Base-by-base conservation (phyloP, 1,139 yeast genomes). In the Yamadazyma aaseri region DNA sequence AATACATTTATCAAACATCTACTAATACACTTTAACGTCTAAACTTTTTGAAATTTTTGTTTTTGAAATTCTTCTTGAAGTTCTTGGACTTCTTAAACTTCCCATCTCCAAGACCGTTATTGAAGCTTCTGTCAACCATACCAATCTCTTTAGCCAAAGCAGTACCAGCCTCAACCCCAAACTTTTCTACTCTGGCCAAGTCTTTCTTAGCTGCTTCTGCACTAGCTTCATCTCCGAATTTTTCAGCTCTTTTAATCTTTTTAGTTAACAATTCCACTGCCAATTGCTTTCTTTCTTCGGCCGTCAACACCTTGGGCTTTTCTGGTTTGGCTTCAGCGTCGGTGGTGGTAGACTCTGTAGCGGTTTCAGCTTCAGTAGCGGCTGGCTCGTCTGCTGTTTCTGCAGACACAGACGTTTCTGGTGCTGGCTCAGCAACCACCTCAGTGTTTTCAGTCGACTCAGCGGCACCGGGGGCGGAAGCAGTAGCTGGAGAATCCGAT, bases 141-240 rank as follows among this genome's bases (percentile, higher is more conserved):
- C 89, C 89, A 34, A 83, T 66, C 53, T 82, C 89, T 45, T 64
- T 66, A 22, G 89, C 87, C 45, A 83, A 64, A 6, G 82, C 73
- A 31, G 86, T 79, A 37, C 81, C 81, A 20, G 71, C 59, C 42
- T 81, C 84, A 36, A 87, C 78, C 16, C 97, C 97, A 52, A 87
- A 89, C 65, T 86, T 86, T 54, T 82, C 83, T 44, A 87, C 79
- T 51, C 97, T 76, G 21, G 67, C 69, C 49, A 85, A 69, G 46
- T 63, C 84, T 73, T 58, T 77, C 65, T 55, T 81, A 68, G 57
- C 83, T 23, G 65, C 64, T 30, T 71, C 76, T 24, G 74, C 75
- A 26, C 58, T 63, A 17, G 69, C 71, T 38, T 76, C 83, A 41
- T 74, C 76, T 24, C 92, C 92, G 51, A 87, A 89, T 56, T 86